A percentile compares a stretch with the other conserved stretches of the same genome.
Conservation (phyloP, 2,329 filamentous ascomycete species). For the Stagonosporopsis vannaccii region DNA sequence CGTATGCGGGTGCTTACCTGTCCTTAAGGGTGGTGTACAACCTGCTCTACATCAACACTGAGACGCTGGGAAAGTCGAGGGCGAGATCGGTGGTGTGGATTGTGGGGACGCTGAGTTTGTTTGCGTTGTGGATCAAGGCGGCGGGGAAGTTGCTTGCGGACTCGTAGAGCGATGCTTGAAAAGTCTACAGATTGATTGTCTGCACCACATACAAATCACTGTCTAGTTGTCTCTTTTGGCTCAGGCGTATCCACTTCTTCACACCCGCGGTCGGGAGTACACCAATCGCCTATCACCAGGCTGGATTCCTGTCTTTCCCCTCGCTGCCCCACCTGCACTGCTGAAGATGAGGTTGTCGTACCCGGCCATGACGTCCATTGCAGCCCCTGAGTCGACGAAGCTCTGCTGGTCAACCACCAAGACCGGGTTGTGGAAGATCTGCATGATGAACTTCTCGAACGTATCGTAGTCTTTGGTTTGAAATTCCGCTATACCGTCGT, state of each 20-base stretch:
- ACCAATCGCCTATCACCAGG: conserved; percentile 8
- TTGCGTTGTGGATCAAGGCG: conserved; percentile 32
- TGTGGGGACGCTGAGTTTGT: conserved; percentile 14
- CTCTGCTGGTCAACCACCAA: conserved; percentile 12
- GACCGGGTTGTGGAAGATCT: conserved; percentile 2
- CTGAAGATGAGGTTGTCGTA: conserved; percentile 26
- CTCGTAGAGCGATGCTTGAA: not conserved
- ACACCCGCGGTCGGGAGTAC: not conserved
- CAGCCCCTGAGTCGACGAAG: conserved; percentile 9
- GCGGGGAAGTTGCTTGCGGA: conserved; percentile 21
- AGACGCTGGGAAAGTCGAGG: conserved; percentile 25
- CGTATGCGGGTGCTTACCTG: conserved; percentile 23
- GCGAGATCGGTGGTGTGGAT: conserved; percentile 27
- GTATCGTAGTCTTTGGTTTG: conserved; percentile 14
- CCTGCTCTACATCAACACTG: conserved; percentile 30
- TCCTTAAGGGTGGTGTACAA: conserved; percentile 31
- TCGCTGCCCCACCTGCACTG: conserved; percentile 5
- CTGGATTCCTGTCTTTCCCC: conserved; percentile 14
- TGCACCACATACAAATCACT: no score
- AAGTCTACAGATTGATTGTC: no score
- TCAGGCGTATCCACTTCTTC: not conserved
- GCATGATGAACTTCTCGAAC: conserved; percentile 11
- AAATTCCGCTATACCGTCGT: conserved; percentile 25
- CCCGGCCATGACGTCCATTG: conserved; percentile 22
- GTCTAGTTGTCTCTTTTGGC: not conserved